Conservation (phyloP, 1,284 basidiomycete species). For the Ganoderma sinense region DNA sequence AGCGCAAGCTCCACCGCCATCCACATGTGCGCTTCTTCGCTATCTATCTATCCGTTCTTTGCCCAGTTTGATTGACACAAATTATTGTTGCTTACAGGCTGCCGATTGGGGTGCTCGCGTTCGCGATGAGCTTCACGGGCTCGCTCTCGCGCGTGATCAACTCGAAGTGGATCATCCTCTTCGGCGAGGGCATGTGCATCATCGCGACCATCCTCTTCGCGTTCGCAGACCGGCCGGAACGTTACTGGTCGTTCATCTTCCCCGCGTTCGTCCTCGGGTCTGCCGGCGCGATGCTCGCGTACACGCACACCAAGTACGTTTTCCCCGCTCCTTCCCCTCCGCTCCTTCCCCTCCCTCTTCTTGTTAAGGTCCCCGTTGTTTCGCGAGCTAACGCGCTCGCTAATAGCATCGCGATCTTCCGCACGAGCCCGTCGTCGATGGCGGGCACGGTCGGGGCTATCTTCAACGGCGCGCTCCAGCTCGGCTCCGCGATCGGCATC, state of each 20-base stretch:
- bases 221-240: constrained; percentile 46
- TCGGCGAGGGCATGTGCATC: constrained; percentile 46
- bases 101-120: constrained; percentile 49
- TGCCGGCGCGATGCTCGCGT: constrained; percentile 45
- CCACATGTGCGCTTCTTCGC: constrained; percentile 43
- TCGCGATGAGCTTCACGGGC: constrained; percentile 47
- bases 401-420: constrained; percentile 59
- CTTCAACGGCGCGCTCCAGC: constrained; percentile 60
- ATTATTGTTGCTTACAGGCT: constrained; percentile 39
- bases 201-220: constrained; percentile 52
- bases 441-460: constrained; percentile 63
- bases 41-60: too few species aligned
- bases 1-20: constrained; percentile 46
- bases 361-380: too few species aligned
- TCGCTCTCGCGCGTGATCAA: constrained; percentile 45
- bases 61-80: background rate
- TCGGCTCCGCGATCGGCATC: constrained; percentile 57
- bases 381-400: background rate
- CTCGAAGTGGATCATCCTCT: constrained; percentile 54
- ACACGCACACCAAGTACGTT: constrained; percentile 46
- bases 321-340: too few species aligned
- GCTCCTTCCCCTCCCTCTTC: too few species aligned
- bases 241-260: constrained; percentile 57
- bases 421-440: constrained; percentile 52
- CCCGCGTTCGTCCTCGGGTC: constrained; percentile 58